A percentile compares a stretch with the other conserved stretches of the same genome.
Evolutionary conservation across 2,329 filamentous ascomycete species (phyloP).

Genomic region (Sporothrix mexicana): DNA sequence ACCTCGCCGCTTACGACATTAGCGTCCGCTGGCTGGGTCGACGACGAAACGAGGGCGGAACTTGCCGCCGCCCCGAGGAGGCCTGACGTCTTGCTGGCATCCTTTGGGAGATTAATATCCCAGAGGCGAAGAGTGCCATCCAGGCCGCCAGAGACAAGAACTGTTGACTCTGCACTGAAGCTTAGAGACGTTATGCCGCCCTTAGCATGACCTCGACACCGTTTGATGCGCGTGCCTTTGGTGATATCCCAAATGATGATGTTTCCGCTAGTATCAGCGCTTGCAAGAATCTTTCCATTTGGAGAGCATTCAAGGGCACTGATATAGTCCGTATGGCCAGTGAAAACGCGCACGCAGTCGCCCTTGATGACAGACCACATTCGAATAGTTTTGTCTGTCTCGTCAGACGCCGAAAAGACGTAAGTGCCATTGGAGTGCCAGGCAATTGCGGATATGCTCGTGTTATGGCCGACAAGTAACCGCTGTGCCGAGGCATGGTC

Average conservation of each 20-base stretch:
- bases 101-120: constrained; percentile 79
- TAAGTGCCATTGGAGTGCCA: constrained; percentile 97
- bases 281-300: constrained; percentile 88
- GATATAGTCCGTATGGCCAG: constrained; percentile 86
- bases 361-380: constrained; percentile 97
- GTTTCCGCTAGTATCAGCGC: constrained; percentile 83
- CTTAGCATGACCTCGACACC: constrained; percentile 90
- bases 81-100: constrained; percentile 61
- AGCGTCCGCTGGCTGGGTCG: constrained; percentile 42
- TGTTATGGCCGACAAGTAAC: constrained; percentile 89
- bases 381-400: constrained; percentile 83
- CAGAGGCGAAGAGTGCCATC: constrained; percentile 93
- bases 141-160: constrained; percentile 87
- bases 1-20: constrained; percentile 47
- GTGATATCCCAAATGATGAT: constrained; percentile 94
- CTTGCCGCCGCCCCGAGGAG: constrained; percentile 15
- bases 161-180: constrained; percentile 90
- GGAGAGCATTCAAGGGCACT: constrained; percentile 84
- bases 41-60: background rate
- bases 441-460: constrained; percentile 85
- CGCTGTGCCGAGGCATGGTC: constrained; percentile 89
- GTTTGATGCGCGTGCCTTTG: constrained; percentile 85
- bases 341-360: constrained; percentile 86
- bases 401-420: constrained; percentile 88
- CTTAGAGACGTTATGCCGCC: constrained; percentile 92